These are phyloP conservation scores for Linum tenue DNA, from an alignment of 345 rosid genomes.

Conservation along the genomic window DNA sequence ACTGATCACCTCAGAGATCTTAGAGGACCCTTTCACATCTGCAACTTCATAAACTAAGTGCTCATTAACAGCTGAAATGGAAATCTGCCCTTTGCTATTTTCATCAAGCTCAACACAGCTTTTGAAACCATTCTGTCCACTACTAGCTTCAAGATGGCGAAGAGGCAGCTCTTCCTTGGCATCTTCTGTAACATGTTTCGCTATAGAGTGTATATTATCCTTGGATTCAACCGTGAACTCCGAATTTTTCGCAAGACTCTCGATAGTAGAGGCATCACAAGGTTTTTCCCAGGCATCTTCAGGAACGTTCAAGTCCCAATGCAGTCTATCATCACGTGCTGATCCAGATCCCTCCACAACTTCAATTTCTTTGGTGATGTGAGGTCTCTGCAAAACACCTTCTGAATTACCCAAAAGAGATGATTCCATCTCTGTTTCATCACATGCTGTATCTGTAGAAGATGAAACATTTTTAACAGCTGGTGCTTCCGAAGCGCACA, in stretches of 20 bases:
- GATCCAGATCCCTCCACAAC: slow-evolving; percentile 11
- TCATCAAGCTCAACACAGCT: slow-evolving; percentile 7
- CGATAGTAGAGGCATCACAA: slow-evolving; percentile 20
- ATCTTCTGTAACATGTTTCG: slow-evolving; percentile 17
- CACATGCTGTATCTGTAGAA: slow-evolving; percentile 12
- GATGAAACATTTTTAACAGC: slow-evolving; percentile 15
- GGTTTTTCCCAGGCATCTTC: slow-evolving; percentile 46
- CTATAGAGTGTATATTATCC: background rate
- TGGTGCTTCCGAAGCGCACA: slow-evolving; percentile 11
- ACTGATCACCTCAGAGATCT: background rate
- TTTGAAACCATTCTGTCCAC: slow-evolving; percentile 14
- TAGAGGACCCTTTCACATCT: slow-evolving; percentile 2
- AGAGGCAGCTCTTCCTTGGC: slow-evolving; percentile 4
- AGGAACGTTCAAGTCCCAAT: slow-evolving; percentile 43
- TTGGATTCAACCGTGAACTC: slow-evolving; percentile 4
- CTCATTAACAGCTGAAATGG: slow-evolving; percentile 2
- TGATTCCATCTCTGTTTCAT: slow-evolving; percentile 17
- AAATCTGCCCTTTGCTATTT: slow-evolving; percentile 5
- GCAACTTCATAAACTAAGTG: background rate
- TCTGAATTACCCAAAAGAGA: slow-evolving; percentile 15
- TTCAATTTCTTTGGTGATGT: slow-evolving; percentile 7
- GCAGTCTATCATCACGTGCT: slow-evolving; percentile 22
- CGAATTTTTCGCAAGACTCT: slow-evolving; percentile 9
- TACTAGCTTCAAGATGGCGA: slow-evolving; percentile 3
- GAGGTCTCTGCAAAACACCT: slow-evolving; percentile 14